A percentile compares a stretch with the other conserved stretches of the same genome.
Conservation (phyloP, 805 yeast species). For the Candida broadrunensis region DNA sequence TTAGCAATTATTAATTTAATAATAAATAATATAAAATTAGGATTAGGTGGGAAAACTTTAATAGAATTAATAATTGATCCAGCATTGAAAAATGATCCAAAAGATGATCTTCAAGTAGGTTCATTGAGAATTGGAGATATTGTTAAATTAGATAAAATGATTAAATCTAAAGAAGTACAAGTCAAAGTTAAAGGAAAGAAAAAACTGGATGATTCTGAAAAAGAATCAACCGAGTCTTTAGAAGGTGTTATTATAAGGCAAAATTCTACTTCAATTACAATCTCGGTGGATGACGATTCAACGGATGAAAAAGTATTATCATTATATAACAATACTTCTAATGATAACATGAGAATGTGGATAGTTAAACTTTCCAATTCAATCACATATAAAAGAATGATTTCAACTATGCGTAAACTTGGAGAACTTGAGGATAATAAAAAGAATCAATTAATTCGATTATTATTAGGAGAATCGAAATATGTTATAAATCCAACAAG, state of each 20-base stretch:
- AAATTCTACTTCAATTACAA: conserved; percentile 43
- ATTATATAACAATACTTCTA: conserved; percentile 42
- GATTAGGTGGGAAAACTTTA: conserved; percentile 72
- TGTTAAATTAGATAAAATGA: conserved; percentile 55
- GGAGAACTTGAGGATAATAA: conserved; percentile 41
- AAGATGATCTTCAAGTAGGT: conserved; percentile 40
- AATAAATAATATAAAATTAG: conserved; percentile 63
- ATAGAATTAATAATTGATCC: conserved; percentile 63
- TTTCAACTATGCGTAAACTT: conserved; percentile 67
- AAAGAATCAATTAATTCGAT: conserved; percentile 33
- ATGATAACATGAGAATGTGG: conserved; percentile 51
- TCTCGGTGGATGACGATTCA: conserved; percentile 60
- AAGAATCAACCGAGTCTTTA: conserved; percentile 20
- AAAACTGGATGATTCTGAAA: conserved; percentile 15
- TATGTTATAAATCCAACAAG: conserved; percentile 22
- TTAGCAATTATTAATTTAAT: conserved; percentile 69
- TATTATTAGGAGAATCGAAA: conserved; percentile 43
- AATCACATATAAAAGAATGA: conserved; percentile 75
- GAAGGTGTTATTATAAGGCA: conserved; percentile 69
- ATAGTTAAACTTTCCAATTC: conserved; percentile 66
- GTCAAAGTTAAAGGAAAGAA: conserved; percentile 9
- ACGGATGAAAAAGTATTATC: conserved; percentile 44
- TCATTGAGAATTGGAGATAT: conserved; percentile 74
- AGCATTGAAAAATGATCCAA: conserved; percentile 27
- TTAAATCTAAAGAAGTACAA: conserved; percentile 14